Conservation (phyloP, 2,329 filamentous ascomycete genomes). For the Fusarium incarnatum region DNA sequence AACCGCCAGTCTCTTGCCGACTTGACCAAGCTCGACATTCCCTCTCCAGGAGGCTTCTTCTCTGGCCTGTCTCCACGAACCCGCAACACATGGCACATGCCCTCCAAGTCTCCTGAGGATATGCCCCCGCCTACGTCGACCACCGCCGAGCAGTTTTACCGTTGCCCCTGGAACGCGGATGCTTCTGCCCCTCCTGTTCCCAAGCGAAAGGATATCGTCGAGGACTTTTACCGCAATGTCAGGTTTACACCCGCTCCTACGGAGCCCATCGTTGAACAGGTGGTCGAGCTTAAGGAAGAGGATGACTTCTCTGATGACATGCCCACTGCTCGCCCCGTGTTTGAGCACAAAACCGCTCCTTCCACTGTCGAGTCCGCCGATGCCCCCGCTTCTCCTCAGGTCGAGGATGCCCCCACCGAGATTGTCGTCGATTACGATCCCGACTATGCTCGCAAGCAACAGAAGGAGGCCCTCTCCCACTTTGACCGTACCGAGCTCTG, state of each 20-base stretch:
- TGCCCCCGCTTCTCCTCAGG: constrained; percentile 56
- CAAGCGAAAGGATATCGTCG: constrained; percentile 52
- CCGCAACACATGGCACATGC: constrained; percentile 84
- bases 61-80: constrained; percentile 81
- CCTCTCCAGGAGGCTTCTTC: constrained; percentile 93
- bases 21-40: constrained; percentile 85
- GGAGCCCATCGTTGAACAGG: constrained; percentile 66
- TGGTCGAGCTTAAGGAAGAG: constrained; percentile 68
- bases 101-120: constrained; percentile 64
- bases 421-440: constrained; percentile 79
- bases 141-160: constrained; percentile 93
- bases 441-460: constrained; percentile 78
- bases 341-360: constrained; percentile 49
- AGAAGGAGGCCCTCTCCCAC: constrained; percentile 76
- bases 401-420: constrained; percentile 71
- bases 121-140: constrained; percentile 80
- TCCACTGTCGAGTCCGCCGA: constrained; percentile 49
- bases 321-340: constrained; percentile 70
- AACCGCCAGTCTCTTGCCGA: constrained; percentile 71
- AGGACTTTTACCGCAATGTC: constrained; percentile 54
- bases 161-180: constrained; percentile 76
- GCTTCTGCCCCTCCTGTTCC: constrained; percentile 53
- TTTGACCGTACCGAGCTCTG: constrained; percentile 87
- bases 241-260: constrained; percentile 57
- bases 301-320: constrained; percentile 69